Conservation (phyloP, 2,329 filamentous ascomycete species). For the Microdochium bolleyi region DNA sequence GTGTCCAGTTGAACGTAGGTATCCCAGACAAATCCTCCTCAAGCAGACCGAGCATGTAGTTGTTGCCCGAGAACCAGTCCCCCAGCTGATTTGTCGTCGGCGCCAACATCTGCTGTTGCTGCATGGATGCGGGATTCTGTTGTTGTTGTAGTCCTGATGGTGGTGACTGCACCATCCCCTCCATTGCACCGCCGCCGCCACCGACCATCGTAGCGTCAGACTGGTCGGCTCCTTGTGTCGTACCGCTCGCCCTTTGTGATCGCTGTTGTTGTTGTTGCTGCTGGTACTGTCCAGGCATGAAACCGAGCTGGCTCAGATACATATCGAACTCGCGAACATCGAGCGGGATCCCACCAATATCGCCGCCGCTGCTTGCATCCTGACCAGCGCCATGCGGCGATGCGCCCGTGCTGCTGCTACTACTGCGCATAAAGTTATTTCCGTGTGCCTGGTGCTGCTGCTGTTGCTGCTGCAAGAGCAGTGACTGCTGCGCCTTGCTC, state of each 20-base stretch:
- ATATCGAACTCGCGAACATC: slow-evolving; percentile 22
- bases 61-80: slow-evolving; percentile 25
- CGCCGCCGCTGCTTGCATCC: neutral
- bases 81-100: slow-evolving; percentile 13
- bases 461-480: slow-evolving; percentile 17
- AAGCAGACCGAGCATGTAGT: slow-evolving; percentile 21
- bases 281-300: slow-evolving; percentile 15
- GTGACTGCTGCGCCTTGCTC: slow-evolving; percentile 30
- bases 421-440: neutral
- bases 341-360: slow-evolving; percentile 10
- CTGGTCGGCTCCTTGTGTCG: neutral
- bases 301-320: slow-evolving; percentile 22
- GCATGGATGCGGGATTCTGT: neutral
- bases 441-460: neutral
- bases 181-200: neutral
- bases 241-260: neutral
- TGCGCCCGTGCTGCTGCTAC: neutral
- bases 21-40: slow-evolving; percentile 23
- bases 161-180: neutral
- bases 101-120: neutral
- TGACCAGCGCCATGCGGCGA: neutral
- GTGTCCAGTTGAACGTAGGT: slow-evolving; percentile 12
- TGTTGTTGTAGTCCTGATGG: neutral
- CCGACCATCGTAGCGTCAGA: slow-evolving; percentile 7
- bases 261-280: neutral